Evolutionary conservation across 139 green algal genomes (phyloP).

Genomic region (Chlamydomonas applanata): DNA sequence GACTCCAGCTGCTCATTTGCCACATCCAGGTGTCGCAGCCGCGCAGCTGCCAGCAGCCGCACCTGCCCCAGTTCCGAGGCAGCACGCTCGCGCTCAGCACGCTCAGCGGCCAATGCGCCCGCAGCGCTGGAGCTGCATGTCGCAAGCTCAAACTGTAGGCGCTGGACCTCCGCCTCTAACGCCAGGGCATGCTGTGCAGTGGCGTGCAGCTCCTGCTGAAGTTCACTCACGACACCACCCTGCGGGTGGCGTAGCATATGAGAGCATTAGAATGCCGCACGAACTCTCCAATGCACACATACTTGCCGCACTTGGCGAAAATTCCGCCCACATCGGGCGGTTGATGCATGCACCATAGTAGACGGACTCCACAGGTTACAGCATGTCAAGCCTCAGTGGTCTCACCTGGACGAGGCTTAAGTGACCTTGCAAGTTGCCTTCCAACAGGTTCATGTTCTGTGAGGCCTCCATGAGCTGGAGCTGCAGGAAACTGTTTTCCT

Average conservation of each 20-base stretch:
- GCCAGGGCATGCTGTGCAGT: neutral
- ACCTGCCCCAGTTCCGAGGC: slow-evolving; percentile 6
- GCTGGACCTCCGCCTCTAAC: neutral
- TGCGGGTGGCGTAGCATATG: neutral
- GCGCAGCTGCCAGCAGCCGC: slow-evolving; percentile 5
- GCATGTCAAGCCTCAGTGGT: neutral
- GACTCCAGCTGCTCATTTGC: slow-evolving; percentile 1
- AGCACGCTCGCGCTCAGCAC: neutral
- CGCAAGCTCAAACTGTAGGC: slow-evolving; percentile 8
- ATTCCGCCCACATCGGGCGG: neutral
- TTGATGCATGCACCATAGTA: neutral
- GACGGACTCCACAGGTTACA: neutral
- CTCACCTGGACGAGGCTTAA: neutral
- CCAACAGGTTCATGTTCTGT: slow-evolving; percentile 10
- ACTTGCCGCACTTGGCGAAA: neutral
- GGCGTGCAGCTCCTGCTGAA: slow-evolving; percentile 6
- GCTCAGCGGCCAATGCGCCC: neutral
- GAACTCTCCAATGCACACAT: neutral
- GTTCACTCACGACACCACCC: neutral
- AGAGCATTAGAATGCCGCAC: neutral
- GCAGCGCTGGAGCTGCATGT: neutral
- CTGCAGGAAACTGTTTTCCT: slow-evolving; percentile 9
- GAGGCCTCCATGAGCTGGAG: slow-evolving; percentile 2
- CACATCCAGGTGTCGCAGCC: neutral
- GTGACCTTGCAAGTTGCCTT: neutral